A percentile compares a stretch with the other conserved stretches of the same genome.
Evolutionary conservation across 163 green algal genomes (phyloP).

Genomic region (Volvox carteri): DNA sequence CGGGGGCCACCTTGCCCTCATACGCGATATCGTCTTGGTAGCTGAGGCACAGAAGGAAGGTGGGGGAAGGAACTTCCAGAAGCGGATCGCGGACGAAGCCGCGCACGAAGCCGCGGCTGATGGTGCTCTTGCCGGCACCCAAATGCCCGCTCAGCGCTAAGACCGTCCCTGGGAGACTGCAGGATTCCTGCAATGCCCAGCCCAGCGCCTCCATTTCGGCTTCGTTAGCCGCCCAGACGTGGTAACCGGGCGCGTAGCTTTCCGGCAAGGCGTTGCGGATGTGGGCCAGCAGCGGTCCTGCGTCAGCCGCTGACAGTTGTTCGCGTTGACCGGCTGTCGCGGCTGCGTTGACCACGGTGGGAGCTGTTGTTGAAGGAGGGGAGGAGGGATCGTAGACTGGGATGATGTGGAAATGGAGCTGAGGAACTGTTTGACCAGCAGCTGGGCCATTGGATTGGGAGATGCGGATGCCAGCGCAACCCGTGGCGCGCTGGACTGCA

Average conservation of each 20-base stretch:
- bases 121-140: constrained; percentile 71
- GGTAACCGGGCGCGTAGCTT: constrained; percentile 46
- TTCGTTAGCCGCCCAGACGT: constrained; percentile 58
- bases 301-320: constrained; percentile 46
- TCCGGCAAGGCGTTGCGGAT: constrained; percentile 66
- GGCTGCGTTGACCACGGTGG: neutral
- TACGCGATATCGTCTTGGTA: constrained; percentile 64
- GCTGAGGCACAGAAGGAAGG: constrained; percentile 71
- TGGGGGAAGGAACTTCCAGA: constrained; percentile 69
- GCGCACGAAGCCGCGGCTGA: constrained; percentile 66
- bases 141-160: constrained; percentile 65
- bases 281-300: constrained; percentile 57
- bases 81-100: constrained; percentile 59
- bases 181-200: constrained; percentile 37
- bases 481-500: constrained; percentile 65
- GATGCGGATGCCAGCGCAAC: constrained; percentile 55
- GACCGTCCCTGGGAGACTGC: constrained; percentile 55
- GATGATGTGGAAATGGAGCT: constrained; percentile 74
- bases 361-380: neutral
- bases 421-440: constrained; percentile 68
- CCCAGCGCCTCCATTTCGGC: constrained; percentile 67
- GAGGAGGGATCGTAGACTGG: constrained; percentile 56
- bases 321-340: constrained; percentile 7
- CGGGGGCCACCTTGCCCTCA: neutral
- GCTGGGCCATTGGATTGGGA: constrained; percentile 61